Evolutionary conservation across 2,329 filamentous ascomycete genomes (phyloP), one percentile per base, ranked within the genome.

Genomic region (Thermothelomyces thermophilus): DNA sequence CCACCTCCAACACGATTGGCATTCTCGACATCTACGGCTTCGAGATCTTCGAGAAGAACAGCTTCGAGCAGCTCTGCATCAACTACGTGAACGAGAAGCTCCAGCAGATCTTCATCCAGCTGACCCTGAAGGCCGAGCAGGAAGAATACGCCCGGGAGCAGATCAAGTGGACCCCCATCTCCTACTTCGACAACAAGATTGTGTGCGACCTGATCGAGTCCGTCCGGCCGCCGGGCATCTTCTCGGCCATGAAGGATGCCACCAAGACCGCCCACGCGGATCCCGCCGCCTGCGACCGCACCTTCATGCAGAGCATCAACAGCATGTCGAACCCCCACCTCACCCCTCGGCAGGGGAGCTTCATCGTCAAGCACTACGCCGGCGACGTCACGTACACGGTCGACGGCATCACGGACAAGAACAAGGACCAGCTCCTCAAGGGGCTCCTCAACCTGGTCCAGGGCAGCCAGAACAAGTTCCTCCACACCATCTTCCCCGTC

Each of bases 31-130:
- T 98, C 59, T 98, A 98, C 66, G 93, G 93, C 2, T 98, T 98
- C 63, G 93, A 98, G 66, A 98, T 98, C 59, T 98, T 98, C 60
- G 93, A 98, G 66, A 93, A 91, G 72, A 98, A 98, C 73, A 96
- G 88, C 58, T 98, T 98, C 63, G 93, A 98, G 68, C 93, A 98
- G 70, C 80, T 98, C 7, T 98, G 93, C 71, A 98, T 98, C 77
- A 98, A 98, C 73, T 98, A 97, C 64, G 94, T 97, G 64, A 98
- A 98, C 69, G 93, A 98, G 71, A 98, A 98, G 70, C 74, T 98
- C 51, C 93, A 98, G 70, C 93, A 98, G 65, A 97, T 98, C 62
- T 98, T 98, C 66, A 98, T 98, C 60, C 93, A 98, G 68, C 75
- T 98, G 60, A 98, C 93, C 0, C 70, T 98, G 55, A 95, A 95